Evolutionary conservation across 1,284 basidiomycete species (phyloP).

Genomic region (Cryptococcus wingfieldii): DNA sequence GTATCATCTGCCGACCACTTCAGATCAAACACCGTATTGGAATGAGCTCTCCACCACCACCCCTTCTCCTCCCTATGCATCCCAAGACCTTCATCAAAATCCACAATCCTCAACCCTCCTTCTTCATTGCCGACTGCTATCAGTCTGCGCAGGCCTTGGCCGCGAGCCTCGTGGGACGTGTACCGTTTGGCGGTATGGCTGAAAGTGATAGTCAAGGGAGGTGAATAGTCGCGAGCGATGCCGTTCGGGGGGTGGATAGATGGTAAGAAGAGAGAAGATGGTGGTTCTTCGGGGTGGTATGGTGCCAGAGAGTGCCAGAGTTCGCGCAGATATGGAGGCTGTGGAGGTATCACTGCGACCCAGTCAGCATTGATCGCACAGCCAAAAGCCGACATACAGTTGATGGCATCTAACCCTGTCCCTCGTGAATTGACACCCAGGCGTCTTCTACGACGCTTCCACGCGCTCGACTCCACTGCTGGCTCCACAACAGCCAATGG

Average conservation of each 20-base stretch:
- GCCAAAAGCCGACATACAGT: not conserved
- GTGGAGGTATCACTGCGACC: slow-evolving; percentile 5
- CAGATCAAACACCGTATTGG: slow-evolving; percentile 74
- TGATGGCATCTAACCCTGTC: no score
- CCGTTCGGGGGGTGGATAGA: slow-evolving; percentile 32
- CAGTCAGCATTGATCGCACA: not conserved
- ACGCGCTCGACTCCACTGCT: no score
- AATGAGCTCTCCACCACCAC: slow-evolving; percentile 55
- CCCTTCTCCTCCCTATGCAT: slow-evolving; percentile 26
- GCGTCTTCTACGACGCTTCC: no score
- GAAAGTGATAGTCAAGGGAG: slow-evolving; percentile 35
- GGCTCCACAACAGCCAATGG: no score
- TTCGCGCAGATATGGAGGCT: slow-evolving; percentile 22
- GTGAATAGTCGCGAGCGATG: slow-evolving; percentile 34
- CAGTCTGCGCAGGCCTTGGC: slow-evolving; percentile 19
- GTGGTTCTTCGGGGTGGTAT: slow-evolving; percentile 14
- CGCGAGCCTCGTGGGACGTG: slow-evolving; percentile 18
- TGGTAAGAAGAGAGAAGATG: slow-evolving; percentile 30
- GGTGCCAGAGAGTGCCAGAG: slow-evolving; percentile 20
- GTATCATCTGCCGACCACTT: slow-evolving; percentile 66
- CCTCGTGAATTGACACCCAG: not conserved
- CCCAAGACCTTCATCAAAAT: slow-evolving; percentile 33
- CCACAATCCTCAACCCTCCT: slow-evolving; percentile 36
- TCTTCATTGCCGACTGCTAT: slow-evolving; percentile 43
- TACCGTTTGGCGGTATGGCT: slow-evolving; percentile 28